These are phyloP conservation scores for Vicia villosa DNA, from an alignment of 306 rosid genomes.

Conservation along the genomic window DNA sequence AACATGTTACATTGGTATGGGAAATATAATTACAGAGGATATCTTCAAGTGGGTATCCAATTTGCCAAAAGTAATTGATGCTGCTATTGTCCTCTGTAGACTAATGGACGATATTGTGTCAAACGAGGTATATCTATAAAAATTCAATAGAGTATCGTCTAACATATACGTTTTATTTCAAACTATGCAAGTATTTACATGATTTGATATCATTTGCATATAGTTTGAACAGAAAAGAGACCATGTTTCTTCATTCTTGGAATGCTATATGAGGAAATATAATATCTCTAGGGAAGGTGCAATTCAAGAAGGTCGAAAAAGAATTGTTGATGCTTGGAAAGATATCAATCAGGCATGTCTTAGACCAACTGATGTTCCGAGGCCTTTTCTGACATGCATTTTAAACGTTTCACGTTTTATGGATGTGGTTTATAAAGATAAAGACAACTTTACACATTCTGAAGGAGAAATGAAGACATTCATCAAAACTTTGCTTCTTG, in stretches of 20 bases:
- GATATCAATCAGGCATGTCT: conserved; percentile 42
- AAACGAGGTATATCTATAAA: conserved; percentile 35
- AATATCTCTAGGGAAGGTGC: conserved; percentile 36
- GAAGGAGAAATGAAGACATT: no score
- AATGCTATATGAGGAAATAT: conserved; percentile 40
- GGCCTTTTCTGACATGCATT: conserved; percentile 8
- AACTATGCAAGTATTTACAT: not conserved
- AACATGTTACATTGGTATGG: conserved; percentile 37
- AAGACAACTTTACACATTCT: no score
- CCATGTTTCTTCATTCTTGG: conserved; percentile 29
- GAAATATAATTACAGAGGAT: conserved; percentile 36
- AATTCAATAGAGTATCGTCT: not conserved
- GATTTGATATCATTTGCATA: not conserved
- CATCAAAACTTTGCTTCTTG: no score
- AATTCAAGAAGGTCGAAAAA: conserved; percentile 5
- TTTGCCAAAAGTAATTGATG: not conserved
- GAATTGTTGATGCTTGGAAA: conserved; percentile 40
- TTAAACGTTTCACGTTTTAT: conserved; percentile 18
- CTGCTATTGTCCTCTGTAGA: not conserved
- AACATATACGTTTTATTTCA: not conserved
- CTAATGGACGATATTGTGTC: conserved; percentile 44
- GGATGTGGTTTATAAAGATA: conserved; percentile 23
- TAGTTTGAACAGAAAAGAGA: conserved; percentile 45
- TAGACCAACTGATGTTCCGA: conserved; percentile 12
- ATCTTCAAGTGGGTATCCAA: not conserved